Evolutionary conservation across 805 yeast species (phyloP).

Genomic region (Ogataea nitratoaversa): DNA sequence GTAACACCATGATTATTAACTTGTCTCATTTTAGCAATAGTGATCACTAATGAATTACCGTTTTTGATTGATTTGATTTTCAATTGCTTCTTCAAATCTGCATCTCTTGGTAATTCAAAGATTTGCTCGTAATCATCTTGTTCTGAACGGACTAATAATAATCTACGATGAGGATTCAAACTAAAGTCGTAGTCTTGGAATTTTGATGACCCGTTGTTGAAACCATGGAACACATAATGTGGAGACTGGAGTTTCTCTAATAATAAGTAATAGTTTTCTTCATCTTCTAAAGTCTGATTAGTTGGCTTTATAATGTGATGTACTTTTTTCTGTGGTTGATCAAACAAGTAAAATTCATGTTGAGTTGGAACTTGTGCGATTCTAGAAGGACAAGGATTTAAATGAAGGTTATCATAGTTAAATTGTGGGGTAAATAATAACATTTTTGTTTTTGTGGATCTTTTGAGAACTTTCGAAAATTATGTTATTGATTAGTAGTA

Average conservation of each 20-base stretch:
- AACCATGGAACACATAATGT: no score
- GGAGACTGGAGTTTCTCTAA: slow-evolving; percentile 14
- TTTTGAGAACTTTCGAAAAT: background rate
- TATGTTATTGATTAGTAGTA: no score
- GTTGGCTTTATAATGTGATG: slow-evolving; percentile 2
- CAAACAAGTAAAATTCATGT: background rate
- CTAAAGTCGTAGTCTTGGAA: slow-evolving; percentile 24
- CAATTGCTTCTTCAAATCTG: slow-evolving; percentile 14
- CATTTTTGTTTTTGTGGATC: background rate
- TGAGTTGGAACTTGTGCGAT: no score
- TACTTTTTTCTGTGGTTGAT: slow-evolving; percentile 5
- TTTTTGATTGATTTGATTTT: slow-evolving; percentile 12
- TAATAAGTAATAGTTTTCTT: slow-evolving; percentile 20
- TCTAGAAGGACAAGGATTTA: no score
- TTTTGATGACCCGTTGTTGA: no score
- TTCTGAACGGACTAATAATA: slow-evolving; percentile 18
- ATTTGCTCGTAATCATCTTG: slow-evolving; percentile 19
- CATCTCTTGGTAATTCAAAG: slow-evolving; percentile 23
- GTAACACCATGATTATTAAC: no score
- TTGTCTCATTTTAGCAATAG: slow-evolving; percentile 9
- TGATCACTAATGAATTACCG: slow-evolving; percentile 20
- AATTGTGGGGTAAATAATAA: slow-evolving; percentile 2
- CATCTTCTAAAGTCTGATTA: slow-evolving; percentile 16
- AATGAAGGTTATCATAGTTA: background rate
- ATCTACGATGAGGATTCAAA: slow-evolving; percentile 8